Base-by-base conservation (phyloP, 495 filamentous ascomycete species). In the Trichoderma gamsii region DNA sequence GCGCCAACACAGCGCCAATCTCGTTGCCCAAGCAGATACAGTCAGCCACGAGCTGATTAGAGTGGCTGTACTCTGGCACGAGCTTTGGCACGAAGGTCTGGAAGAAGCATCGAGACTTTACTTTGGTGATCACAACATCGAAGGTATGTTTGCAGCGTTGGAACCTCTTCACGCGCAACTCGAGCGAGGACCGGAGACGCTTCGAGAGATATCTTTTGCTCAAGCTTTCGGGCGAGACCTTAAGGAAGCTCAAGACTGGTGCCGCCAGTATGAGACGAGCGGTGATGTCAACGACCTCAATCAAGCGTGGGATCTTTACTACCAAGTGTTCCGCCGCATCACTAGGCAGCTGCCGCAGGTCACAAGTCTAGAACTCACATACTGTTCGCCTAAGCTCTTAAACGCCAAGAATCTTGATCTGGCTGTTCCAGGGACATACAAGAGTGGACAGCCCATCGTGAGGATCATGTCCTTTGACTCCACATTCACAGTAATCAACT, bases 301-400 rank as follows among this genome's bases (percentile, higher is more conserved):
- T 75, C 92, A 95, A 75, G 95, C 95, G 5, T 99, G 95, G 95
- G 95, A 99, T 78, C 83, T 99, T 7, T 99, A 99, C 76, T 98
- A 99, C 75, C 92, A 95, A 44, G 96, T 88, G 0, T 98, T 99
- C 88, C 88, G 92, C 44, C 92, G 95, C 71, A 97, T 99, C 76
- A 90, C 88, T n/a, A 84, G 92, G 65, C 95, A 99, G 74, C 83
- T 98, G 25, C 92, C 92, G 3, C 92, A 97, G 70, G 82, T 98
- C 71, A 94, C 91, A 63, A 90, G 87, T 59, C 82, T 99, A n/a
- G 96, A 98, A 74, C 82, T 99, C 43, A 90, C 93, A 73, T 98
- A 98, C 71, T 96, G 97, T 67, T 98, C 95, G 29, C 96, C 95
- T 6, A 93, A 91, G 73, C 83, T 99, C 46, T 88, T 97, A 69